Percentiles rank a stretch among this genome's conserved stretches.
Evolutionary conservation across 2,329 filamentous ascomycete genomes (phyloP).

Genomic region (Lachnellula willkommii): DNA sequence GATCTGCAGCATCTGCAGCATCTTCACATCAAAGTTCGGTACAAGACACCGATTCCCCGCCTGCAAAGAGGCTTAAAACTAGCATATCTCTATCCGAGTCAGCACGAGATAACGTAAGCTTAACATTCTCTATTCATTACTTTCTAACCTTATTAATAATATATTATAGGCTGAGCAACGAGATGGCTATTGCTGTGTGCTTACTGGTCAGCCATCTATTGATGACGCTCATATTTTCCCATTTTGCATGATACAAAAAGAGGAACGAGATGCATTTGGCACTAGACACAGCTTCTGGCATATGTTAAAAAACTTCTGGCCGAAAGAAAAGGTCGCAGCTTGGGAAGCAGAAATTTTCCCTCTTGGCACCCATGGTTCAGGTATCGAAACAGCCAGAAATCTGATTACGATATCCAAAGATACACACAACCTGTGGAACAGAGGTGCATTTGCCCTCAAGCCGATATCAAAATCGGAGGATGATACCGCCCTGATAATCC

Average conservation of each 20-base stretch:
- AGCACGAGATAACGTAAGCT: neutral
- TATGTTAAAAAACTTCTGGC: constrained; percentile 11
- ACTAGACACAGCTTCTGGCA: constrained; percentile 11
- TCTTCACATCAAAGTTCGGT: neutral
- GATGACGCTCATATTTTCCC: constrained; percentile 17
- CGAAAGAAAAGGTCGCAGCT: constrained; percentile 13
- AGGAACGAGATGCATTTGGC: constrained; percentile 9
- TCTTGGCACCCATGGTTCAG: constrained; percentile 2
- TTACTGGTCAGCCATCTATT: constrained; percentile 4
- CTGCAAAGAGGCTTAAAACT: neutral
- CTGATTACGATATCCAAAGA: constrained; percentile 7
- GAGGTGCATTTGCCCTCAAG: constrained; percentile 16
- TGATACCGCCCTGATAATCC: constrained; percentile 10
- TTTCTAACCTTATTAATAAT: neutral
- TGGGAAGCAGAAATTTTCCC: constrained; percentile 17
- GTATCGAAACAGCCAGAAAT: constrained; percentile 9
- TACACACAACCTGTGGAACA: constrained; percentile 8
- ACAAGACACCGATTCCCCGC: neutral
- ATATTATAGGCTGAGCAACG: constrained; percentile 6
- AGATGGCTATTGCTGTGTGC: constrained; percentile 13
- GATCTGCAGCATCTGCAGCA: neutral
- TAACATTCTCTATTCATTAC: neutral
- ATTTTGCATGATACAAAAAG: neutral
- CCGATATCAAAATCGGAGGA: constrained; percentile 13
- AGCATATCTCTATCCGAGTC: neutral